Evolutionary conservation across 2,329 filamentous ascomycete genomes (phyloP), one percentile per base, ranked within the genome.

Genomic region (Phaeosphaeriaceae sp.): DNA sequence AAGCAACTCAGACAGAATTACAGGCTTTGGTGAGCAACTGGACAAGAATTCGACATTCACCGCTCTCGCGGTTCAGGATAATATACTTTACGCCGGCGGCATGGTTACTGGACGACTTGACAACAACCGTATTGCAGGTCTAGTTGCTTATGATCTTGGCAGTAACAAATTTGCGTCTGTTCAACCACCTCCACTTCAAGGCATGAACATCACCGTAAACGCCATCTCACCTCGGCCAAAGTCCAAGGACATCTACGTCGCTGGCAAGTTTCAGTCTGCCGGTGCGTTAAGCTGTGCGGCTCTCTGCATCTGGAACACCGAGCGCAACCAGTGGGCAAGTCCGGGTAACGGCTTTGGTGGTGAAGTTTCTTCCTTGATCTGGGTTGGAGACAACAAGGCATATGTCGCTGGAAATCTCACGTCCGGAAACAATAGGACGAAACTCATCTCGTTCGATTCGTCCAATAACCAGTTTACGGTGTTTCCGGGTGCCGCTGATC

Each of bases 261-360:
- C 88, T 30, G 94, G 94, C 26, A 85, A 83, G 8, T 99, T 97
- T 67, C 79, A 84, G n/a, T 84, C 83, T 26, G 94, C 92, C 15
- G 94, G 94, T 21, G 87, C 88, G 4, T 81, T 97, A 23, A 86
- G 84, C 34, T 99, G 94, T 69, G 86, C 88, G 3, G 87, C 85
- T 38, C 83, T 99, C 18, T 99, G 94, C 74, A 79, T 88, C 50
- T 96, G 89, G 75, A 86, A 88, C 67, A 84, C 86, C 2, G 77
- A 83, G 6, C 80, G 81, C 4, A 82, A 81, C 12, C 87, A 92
- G 64, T 99, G 93, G 93, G 88, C 82, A 63, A 84, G 88, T 30
- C 89, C 92, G 12, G 92, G 91, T 7, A 83, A 82, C 36, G 86
- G 83, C 48, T 74, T 97, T 13, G 78, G 77, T 39, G 93, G 94